Base-by-base conservation (phyloP, 202 grass and related monocot genomes). In the Panicum hallii region DNA sequence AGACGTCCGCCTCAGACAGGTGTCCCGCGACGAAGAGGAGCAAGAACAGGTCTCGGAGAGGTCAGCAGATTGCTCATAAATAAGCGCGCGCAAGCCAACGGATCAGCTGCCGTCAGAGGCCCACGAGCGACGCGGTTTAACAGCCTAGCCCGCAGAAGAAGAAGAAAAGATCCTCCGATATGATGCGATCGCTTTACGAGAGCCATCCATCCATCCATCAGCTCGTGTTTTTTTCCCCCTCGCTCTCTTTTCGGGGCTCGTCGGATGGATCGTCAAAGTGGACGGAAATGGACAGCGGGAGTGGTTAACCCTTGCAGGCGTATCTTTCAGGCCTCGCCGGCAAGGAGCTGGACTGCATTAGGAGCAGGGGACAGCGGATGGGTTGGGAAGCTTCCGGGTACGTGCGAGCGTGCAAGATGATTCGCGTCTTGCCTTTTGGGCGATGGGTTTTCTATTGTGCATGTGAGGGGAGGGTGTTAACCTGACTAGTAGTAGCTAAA, bases 141-240 rank as follows among this genome's bases (percentile, higher is more conserved):
- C 90, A 87, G 87, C 87, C 87, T 82, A 89, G 90, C 76, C 72
- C 87, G 83, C 90, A 84, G 54, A 80, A 82, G 36, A 79, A 77
- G 32, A 32, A 32, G 38, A 58, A 67, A 32, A 73, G 72, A 61
- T 38, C 28, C 15, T 11, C 61, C 8, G 40, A 52, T 10, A 50
- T 56, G 84, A 74, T 75, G 70, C 75, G 4, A 40, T 79, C 69
- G 80, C 75, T 70, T 80, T 84, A 42, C 20, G 54, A 56, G 30
- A 30, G 5, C 1, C 11, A 82, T 68, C 65, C 65, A 20, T 68
- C 56, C 56, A 69, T 72, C 32, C n/a, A 69, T 72, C 41, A 13
- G 32, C 47, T 41, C 30, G 4, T 9, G 22, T 36, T 23, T 70
- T 38, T 28, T 60, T 4, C 36, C 13, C 0, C 23, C 5, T 23